Percentiles rank a stretch among this genome's conserved stretches.
phyloP scores from a whole-genome alignment of 495 filamentous ascomycete genomes.

The Penicillium goetzii region DNA sequence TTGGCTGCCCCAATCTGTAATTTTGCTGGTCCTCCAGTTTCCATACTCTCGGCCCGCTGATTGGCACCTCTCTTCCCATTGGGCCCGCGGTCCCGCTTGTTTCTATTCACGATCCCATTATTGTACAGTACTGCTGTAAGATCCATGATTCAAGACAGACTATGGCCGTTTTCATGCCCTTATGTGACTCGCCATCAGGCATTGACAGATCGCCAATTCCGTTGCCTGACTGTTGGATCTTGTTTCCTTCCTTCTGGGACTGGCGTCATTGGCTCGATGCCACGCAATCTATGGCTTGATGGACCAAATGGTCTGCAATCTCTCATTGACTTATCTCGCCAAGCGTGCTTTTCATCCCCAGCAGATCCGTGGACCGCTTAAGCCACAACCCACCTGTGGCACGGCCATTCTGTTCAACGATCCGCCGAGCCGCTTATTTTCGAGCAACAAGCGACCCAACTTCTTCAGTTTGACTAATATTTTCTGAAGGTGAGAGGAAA shows the following conservation, averaged over 20 bases:
- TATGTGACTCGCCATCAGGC: background rate
- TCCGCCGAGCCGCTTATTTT: slow-evolving; percentile 2
- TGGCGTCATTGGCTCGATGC: slow-evolving; percentile 12
- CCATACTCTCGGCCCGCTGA: background rate
- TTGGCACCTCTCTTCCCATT: background rate
- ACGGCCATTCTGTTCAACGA: slow-evolving; percentile 4
- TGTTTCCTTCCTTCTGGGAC: background rate
- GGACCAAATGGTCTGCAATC: background rate
- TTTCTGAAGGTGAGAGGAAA: background rate
- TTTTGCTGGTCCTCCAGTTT: background rate
- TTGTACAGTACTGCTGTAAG: too few relatives aligned
- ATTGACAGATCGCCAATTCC: background rate
- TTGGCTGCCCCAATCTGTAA: slow-evolving; percentile 2
- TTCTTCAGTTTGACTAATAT: background rate
- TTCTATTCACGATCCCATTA: background rate
- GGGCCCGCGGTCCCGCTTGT: background rate
- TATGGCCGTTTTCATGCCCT: background rate
- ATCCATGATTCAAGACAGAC: background rate
- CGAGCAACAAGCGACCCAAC: background rate
- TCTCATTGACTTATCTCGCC: slow-evolving; percentile 3
- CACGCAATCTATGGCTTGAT: background rate
- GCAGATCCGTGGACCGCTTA: slow-evolving; percentile 16
- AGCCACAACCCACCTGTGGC: slow-evolving; percentile 14
- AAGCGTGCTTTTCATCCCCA: background rate
- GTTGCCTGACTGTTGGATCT: background rate